Evolutionary conservation across 2,329 filamentous ascomycete species (phyloP), one percentile per base, ranked within the genome.

Genomic region (Exophiala sp.): DNA sequence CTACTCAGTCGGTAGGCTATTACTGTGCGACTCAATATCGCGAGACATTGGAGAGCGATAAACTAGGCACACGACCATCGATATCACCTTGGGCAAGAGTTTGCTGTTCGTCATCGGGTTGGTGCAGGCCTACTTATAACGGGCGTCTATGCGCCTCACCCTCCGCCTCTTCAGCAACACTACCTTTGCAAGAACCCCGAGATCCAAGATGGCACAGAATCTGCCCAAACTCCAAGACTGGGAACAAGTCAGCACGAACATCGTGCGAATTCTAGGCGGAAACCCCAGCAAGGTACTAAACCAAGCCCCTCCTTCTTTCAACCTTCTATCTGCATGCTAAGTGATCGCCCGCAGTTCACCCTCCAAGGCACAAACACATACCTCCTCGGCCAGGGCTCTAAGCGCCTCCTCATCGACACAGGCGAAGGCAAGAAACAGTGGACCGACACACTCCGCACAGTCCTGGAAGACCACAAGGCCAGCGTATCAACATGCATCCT

Each of bases 351-450:
- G 1, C 57, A 81, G 79, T 85, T 84, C 66, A 81, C 81, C 0
- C 68, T 85, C n/a, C 83, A 85, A 78, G 83, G 82, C 58, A 96
- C 94, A 62, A 99, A 99, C 71, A 99, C 94, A 33, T 99, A 99
- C 70, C 80, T 99, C 14, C 57, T 99, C 55, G 94, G 94, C 54
- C 85, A 81, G 5, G 92, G 91, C 3, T 69, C 75, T 5, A 72
- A 75, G 5, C 85, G 94, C 8, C 78, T 97, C 54, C 81, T 99
- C 18, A 84, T 99, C 65, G 94, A 99, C 72, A 96, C 91, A 0
- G 94, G 88, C 45, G 87, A 96, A 70, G 94, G 92, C 43, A 81
- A 77, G 54, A 81, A 85, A 2, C 78, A 81, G 33, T 99, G 92
- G 92, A 78, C 83, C 39, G 70, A 78, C 0, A 79, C 82, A 0